phyloP scores from a whole-genome alignment of 2,329 filamentous ascomycete species.

The Calonectria leucothoes region DNA sequence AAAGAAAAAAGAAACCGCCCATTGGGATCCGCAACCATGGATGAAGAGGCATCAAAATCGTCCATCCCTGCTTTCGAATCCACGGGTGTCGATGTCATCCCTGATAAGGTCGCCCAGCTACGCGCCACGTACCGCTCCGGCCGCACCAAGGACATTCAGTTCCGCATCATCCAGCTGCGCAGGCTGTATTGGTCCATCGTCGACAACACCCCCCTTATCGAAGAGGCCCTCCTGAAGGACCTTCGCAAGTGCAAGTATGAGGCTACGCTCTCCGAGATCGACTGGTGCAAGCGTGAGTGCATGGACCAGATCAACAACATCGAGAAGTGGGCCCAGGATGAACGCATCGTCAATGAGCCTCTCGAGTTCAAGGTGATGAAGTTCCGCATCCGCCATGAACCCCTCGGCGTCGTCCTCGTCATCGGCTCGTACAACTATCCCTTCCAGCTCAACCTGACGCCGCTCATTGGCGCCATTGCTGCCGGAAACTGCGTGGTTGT shows the following conservation, averaged over 20 bases:
- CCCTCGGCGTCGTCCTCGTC: conserved; percentile 83
- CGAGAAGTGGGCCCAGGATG: conserved; percentile 85
- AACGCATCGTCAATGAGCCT: conserved; percentile 77
- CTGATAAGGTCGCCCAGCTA: conserved; percentile 67
- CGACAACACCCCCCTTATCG: conserved; percentile 79
- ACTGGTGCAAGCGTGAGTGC: conserved; percentile 85
- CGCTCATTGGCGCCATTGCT: conserved; percentile 89
- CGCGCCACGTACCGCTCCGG: conserved; percentile 80
- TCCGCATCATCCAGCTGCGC: conserved; percentile 85
- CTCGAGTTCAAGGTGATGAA: conserved; percentile 75
- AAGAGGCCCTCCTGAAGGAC: conserved; percentile 82
- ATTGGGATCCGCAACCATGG: conserved; percentile 26
- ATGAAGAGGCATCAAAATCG: conserved; percentile 54
- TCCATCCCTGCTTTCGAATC: conserved; percentile 63
- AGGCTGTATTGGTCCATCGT: conserved; percentile 94
- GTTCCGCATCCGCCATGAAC: conserved; percentile 86
- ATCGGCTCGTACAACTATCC: conserved; percentile 98
- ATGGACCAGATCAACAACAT: conserved; percentile 82
- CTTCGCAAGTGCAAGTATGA: conserved; percentile 84
- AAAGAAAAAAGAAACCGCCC: background rate
- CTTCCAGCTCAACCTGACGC: conserved; percentile 81
- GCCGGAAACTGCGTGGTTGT: conserved; percentile 90
- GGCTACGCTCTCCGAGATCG: conserved; percentile 77
- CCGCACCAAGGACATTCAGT: conserved; percentile 85
- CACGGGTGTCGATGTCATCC: conserved; percentile 76